Evolutionary conservation across 352 stramenopile genomes (phyloP), one percentile per base, ranked within the genome.

Genomic region (Pythium aquatile): DNA sequence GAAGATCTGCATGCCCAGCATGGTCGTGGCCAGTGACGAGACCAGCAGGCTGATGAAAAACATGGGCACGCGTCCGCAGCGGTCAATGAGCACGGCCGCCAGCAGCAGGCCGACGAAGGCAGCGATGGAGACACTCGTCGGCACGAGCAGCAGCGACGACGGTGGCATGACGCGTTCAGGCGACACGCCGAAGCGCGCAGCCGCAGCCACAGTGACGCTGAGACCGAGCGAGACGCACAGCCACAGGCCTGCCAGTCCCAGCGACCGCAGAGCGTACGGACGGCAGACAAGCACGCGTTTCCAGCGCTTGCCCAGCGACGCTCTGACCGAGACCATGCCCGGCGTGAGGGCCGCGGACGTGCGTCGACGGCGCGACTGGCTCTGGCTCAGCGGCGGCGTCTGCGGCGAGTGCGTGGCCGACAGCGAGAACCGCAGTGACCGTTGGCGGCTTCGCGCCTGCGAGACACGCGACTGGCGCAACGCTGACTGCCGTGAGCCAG

Each of bases 241-340:
- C 77, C 79, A 88, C 55, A 87, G 77, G 47, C 79, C 49, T 26
- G 48, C 30, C 28, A 72, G 59, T 5, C 52, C 59, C 37, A 70
- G 32, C 24, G 81, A 86, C 26, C 75, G 74, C 10, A 48, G 8
- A 30, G 74, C 63, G 47, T 87, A 78, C 13, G 72, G 65, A 28
- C 57, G 49, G 14, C 73, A 76, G 56, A 78, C 78, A 8, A 88
- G 74, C 58, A 77, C 72, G 24, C 70, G 63, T 16, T 66, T 46
- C 65, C 65, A 69, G 14, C 78, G 78, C 63, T 75, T 79, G 5
- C 68, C 46, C 11, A 85, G 70, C 26, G 70, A 81, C 49, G 57
- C 65, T 4, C 65, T 9, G 47, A 88, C 73, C 1, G 75, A 88
- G 0, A 81, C 65, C 46, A 69, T 69, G 8, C 65, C 72, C 0